phyloP scores from a whole-genome alignment of 495 filamentous ascomycete species.

The Amniculicola lignicola region DNA sequence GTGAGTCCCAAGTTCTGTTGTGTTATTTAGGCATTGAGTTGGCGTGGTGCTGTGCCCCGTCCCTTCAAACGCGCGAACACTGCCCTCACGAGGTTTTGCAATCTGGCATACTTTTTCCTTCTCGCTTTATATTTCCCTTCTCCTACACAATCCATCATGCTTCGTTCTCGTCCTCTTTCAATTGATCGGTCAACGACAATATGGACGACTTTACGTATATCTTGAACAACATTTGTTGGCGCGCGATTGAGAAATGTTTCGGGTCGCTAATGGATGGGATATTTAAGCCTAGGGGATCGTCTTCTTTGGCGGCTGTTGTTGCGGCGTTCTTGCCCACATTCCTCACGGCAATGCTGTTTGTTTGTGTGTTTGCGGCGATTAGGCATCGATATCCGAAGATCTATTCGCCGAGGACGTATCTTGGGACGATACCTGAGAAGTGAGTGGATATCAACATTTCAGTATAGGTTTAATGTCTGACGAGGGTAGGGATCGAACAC shows the following conservation, averaged over 20 bases:
- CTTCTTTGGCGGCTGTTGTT: constrained; percentile 57
- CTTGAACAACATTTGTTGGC: no score
- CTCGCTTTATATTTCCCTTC: no score
- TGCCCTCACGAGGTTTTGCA: no score
- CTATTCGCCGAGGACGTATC: constrained; percentile 82
- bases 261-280: not conserved
- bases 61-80: no score
- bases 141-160: no score
- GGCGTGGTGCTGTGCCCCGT: no score
- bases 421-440: constrained; percentile 53
- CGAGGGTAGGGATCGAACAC: constrained; percentile 31
- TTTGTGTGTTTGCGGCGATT: constrained; percentile 67
- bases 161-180: no score
- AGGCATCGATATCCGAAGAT: constrained; percentile 65
- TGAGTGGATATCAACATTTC: constrained; percentile 6
- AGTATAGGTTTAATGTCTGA: not conserved
- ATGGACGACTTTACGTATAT: no score
- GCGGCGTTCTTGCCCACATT: constrained; percentile 69
- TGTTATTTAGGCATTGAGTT: no score
- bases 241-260: not conserved
- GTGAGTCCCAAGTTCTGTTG: no score
- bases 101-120: no score
- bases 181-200: no score
- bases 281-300: constrained; percentile 34
- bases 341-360: constrained; percentile 58